These are phyloP conservation scores for Dictyophora rubrovolvata DNA, from an alignment of 768 basidiomycete genomes.

Conservation along the genomic window DNA sequence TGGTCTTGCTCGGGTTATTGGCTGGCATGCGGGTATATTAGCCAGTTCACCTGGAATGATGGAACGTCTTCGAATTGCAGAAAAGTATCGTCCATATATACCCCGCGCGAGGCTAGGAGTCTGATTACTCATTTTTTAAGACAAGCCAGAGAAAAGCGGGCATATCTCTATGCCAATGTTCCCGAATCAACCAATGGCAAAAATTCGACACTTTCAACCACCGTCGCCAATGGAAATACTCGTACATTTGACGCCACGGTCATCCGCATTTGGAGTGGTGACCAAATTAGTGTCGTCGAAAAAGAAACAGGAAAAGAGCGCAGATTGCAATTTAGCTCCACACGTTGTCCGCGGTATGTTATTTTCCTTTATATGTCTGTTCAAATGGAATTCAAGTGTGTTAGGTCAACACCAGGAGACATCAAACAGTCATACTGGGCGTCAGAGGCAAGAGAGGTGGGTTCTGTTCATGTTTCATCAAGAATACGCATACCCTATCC, in stretches of 20 bases:
- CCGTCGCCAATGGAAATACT: constrained; percentile 28
- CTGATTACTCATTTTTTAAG: constrained; percentile 6
- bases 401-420: constrained; percentile 55
- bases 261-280: constrained; percentile 82
- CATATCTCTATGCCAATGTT: constrained; percentile 56
- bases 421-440: constrained; percentile 81
- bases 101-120: not conserved
- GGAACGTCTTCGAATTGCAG: constrained; percentile 76
- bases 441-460: constrained; percentile 74
- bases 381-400: constrained; percentile 7
- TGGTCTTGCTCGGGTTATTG: constrained; percentile 85
- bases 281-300: constrained; percentile 75
- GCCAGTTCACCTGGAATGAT: constrained; percentile 68
- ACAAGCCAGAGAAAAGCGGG: constrained; percentile 62
- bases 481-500: not conserved
- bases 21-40: constrained; percentile 97
- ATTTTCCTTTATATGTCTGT: not conserved
- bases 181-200: constrained; percentile 32
- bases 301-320: constrained; percentile 68
- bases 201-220: constrained; percentile 30
- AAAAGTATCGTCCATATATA: constrained; percentile 33
- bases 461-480: constrained; percentile 8
- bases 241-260: constrained; percentile 75
- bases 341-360: constrained; percentile 68
- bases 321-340: constrained; percentile 80